Base-by-base conservation (phyloP, 208 protist species). In the Leishmania arabica region DNA sequence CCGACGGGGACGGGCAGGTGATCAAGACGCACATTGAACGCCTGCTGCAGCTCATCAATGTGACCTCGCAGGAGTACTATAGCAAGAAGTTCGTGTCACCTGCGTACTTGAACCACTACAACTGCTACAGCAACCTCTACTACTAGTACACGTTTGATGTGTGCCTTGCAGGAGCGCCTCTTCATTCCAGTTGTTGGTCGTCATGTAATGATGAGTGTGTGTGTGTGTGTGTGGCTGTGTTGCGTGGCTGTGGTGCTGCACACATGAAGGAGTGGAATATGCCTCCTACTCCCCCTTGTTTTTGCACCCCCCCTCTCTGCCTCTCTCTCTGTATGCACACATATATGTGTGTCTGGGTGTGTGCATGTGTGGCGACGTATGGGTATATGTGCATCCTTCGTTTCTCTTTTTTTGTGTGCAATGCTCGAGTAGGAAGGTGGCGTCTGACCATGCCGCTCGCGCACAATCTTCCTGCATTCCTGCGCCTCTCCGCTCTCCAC, bases 51-150 rank as follows among this genome's bases (percentile, higher is more conserved):
- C 89, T 90, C 75, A 93, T 95, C 65, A 95, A 95, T 82, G 83
- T 97, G 2, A 92, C 93, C 24, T 79, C 85, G 37, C 86, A 92
- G 81, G 92, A 97, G 90, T 97, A 97, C 84, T 95, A 94, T 87
- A 91, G 90, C 56, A 92, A 92, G 74, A 93, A 93, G 40, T 96
- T 92, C 84, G 86, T 90, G 53, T 53, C 85, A 31, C 88, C 88
- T 9, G 84, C 86, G 40, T 91, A 94, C 73, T 42, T 93, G 45
- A 86, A 83, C 60, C 81, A 80, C 72, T 86, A 90, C 84, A 87
- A 92, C 78, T 88, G 75, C 62, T 90, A 88, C 80, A 90, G 87
- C 77, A 89, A 93, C 74, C 74, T 90, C 58, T 93, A 91, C 70
- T 92, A 90, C 77, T 91, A 73, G 51, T 47, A 4, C 13, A 73